Evolutionary conservation across 371 early-diverging fungal species (phyloP).

Genomic region (Pancytospora epiphaga): DNA sequence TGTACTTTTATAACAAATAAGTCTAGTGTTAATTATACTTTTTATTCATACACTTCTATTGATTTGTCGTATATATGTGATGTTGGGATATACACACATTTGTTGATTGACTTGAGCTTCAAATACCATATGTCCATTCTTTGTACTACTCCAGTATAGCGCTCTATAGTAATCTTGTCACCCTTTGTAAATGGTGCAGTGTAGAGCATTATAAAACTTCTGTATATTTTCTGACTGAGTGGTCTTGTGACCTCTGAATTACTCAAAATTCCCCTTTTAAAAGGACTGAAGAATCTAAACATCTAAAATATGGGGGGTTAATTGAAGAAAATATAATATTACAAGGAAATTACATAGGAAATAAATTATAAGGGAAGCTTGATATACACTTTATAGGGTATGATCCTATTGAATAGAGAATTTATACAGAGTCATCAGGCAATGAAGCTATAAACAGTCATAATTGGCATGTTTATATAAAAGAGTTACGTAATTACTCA

Average conservation of each 20-base stretch:
- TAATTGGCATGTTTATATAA: too few species aligned
- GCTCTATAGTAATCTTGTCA: constrained; percentile 32
- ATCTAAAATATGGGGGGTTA: too few species aligned
- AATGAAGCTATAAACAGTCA: too few species aligned
- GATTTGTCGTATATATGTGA: constrained; percentile 42
- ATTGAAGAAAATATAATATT: too few species aligned
- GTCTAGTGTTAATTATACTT: too few species aligned
- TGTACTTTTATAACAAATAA: too few species aligned
- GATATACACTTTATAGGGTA: too few species aligned
- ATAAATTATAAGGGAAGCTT: too few species aligned
- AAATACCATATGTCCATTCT: constrained; percentile 41
- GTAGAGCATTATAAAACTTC: constrained; percentile 30
- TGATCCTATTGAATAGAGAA: too few species aligned
- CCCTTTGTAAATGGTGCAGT: constrained; percentile 36
- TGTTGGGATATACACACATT: constrained; percentile 46
- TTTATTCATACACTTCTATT: constrained; percentile 30
- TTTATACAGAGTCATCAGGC: too few species aligned
- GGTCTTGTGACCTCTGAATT: constrained; percentile 16
- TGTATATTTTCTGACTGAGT: constrained; percentile 39
- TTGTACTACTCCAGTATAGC: constrained; percentile 41
- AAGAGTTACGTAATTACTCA: too few species aligned
- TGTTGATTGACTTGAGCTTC: constrained; percentile 37
- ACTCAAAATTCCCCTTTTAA: neutral
- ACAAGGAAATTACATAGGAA: too few species aligned
- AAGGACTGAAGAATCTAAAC: neutral